These are phyloP conservation scores for Lagenaria siceraria DNA, from an alignment of 306 rosid species.

Conservation along the genomic window DNA sequence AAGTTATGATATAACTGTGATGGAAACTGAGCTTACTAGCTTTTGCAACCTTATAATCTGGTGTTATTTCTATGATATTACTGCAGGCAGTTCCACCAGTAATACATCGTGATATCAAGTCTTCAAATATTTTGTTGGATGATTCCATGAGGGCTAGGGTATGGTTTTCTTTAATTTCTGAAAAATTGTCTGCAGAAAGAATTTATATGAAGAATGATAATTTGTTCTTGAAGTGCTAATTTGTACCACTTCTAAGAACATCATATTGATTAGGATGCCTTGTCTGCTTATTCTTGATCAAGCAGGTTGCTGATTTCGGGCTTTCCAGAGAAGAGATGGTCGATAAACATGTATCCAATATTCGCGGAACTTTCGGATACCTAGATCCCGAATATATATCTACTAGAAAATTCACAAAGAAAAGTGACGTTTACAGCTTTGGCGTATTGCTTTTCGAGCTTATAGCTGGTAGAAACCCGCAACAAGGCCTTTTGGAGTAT, in stretches of 20 bases:
- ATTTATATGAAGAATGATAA: not conserved
- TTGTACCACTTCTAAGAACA: not conserved
- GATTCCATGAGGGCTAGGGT: conserved; percentile 94
- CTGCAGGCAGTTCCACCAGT: conserved; percentile 95
- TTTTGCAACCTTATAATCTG: not conserved
- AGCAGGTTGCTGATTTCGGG: conserved; percentile 95
- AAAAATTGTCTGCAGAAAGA: not conserved
- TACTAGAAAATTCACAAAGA: conserved; percentile 79
- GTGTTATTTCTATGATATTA: not conserved
- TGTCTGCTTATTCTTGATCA: conserved; percentile 15
- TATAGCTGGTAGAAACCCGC: conserved; percentile 87
- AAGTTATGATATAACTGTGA: conserved; percentile 14
- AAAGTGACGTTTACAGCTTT: conserved; percentile 92
- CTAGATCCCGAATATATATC: conserved; percentile 94
- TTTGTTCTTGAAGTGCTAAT: not conserved
- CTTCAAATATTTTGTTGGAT: conserved; percentile 77
- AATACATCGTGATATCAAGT: conserved; percentile 88
- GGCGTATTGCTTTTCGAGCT: conserved; percentile 96
- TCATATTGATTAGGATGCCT: not conserved
- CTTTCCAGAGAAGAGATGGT: conserved; percentile 96
- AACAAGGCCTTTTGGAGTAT: conserved; percentile 93
- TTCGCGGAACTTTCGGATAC: conserved; percentile 88
- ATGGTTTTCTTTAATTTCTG: conserved; percentile 9
- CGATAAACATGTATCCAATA: conserved; percentile 60
- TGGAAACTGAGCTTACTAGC: not conserved